Evolutionary conservation across 2,329 filamentous ascomycete species (phyloP).

Genomic region (Talaromyces atroroseus): DNA sequence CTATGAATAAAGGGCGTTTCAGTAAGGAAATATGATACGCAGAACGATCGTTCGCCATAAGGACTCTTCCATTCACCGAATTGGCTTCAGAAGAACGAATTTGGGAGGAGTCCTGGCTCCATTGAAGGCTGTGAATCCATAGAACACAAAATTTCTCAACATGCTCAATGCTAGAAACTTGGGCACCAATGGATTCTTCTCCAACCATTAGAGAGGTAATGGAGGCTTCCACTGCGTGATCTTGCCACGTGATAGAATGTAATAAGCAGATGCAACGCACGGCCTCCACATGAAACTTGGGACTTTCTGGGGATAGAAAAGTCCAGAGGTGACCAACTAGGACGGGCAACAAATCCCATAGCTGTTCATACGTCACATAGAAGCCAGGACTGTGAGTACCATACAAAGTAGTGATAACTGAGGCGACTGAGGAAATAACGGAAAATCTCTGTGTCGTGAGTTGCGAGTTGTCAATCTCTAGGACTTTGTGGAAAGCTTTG

Average conservation of each 20-base stretch:
- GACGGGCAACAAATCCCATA: constrained; percentile 58
- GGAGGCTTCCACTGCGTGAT: constrained; percentile 73
- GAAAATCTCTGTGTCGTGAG: constrained; percentile 29
- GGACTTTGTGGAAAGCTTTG: constrained; percentile 26
- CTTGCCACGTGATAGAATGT: constrained; percentile 63
- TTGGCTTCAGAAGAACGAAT: constrained; percentile 25
- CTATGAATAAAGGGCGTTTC: constrained; percentile 71
- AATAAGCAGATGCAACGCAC: constrained; percentile 81
- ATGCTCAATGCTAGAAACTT: constrained; percentile 30
- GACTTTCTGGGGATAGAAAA: constrained; percentile 72
- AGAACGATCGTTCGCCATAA: constrained; percentile 22
- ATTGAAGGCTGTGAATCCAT: constrained; percentile 40
- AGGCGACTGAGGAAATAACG: constrained; percentile 39
- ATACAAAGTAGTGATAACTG: constrained; percentile 43
- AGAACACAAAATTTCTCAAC: constrained; percentile 37
- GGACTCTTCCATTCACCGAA: constrained; percentile 9
- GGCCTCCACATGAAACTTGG: constrained; percentile 92
- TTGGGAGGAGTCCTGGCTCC: constrained; percentile 31
- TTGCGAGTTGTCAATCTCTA: constrained; percentile 20
- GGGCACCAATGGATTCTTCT: constrained; percentile 23
- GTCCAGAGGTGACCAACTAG: constrained; percentile 71
- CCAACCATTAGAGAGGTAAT: constrained; percentile 65
- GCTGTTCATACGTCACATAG: constrained; percentile 42
- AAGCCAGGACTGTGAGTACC: constrained; percentile 30
- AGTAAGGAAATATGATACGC: constrained; percentile 56